phyloP scores from a whole-genome alignment of 257 asterid species.

The Salvia splendens region DNA sequence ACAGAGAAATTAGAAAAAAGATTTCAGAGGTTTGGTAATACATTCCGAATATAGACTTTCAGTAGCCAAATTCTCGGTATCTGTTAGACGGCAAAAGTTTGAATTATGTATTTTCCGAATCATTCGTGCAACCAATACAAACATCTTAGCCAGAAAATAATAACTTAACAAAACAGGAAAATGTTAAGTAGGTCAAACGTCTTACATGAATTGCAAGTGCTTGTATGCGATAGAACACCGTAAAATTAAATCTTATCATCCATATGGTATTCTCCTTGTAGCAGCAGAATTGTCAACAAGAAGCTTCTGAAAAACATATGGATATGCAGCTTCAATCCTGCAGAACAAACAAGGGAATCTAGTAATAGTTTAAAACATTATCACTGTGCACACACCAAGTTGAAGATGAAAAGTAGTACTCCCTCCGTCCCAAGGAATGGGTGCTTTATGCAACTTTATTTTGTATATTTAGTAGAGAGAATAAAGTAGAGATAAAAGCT shows the following conservation, averaged over 20 bases:
- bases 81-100: slow-evolving; percentile 6
- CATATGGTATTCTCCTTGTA: slow-evolving; percentile 52
- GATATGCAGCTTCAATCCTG: slow-evolving; percentile 98
- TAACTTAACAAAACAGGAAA: background rate
- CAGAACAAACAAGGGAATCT: slow-evolving; percentile 27
- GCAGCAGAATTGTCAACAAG: slow-evolving; percentile 82
- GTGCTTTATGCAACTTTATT: too few species aligned
- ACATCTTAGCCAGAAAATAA: slow-evolving; percentile 2
- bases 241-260: background rate
- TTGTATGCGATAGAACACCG: background rate
- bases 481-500: too few species aligned
- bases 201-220: background rate
- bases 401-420: background rate
- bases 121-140: slow-evolving; percentile 5
- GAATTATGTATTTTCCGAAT: background rate
- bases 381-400: slow-evolving; percentile 14
- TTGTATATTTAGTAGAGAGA: too few species aligned
- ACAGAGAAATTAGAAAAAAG: slow-evolving; percentile 6
- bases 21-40: slow-evolving; percentile 7
- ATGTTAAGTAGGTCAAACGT: slow-evolving; percentile 1
- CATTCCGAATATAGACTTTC: background rate
- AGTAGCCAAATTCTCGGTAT: slow-evolving; percentile 7
- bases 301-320: slow-evolving; percentile 91
- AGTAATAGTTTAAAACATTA: background rate
- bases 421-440: too few species aligned